Conservation (phyloP, 2,329 filamentous ascomycete genomes). For the Bertia moriformis region DNA sequence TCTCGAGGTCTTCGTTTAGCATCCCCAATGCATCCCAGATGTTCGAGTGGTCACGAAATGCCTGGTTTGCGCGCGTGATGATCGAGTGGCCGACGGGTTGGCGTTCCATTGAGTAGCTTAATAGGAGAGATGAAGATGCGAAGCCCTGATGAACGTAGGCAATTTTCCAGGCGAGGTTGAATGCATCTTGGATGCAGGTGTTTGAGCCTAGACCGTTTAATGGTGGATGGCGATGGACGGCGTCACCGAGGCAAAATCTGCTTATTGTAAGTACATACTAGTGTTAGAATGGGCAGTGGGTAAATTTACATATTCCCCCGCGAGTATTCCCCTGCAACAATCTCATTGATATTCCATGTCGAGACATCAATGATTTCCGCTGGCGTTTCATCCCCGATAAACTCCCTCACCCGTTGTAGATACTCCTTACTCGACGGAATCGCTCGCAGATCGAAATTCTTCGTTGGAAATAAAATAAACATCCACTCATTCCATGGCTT, state of each 20-base stretch:
- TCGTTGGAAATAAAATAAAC: slow-evolving; percentile 33
- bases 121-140: slow-evolving; percentile 20
- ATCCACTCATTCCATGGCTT: slow-evolving; percentile 51
- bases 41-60: slow-evolving; percentile 31
- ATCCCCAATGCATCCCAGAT: slow-evolving; percentile 30
- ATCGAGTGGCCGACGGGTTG: slow-evolving; percentile 31
- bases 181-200: slow-evolving; percentile 41
- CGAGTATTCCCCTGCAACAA: slow-evolving; percentile 39
- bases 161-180: slow-evolving; percentile 40
- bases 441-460: slow-evolving; percentile 18
- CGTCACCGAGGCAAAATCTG: slow-evolving; percentile 39
- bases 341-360: slow-evolving; percentile 48
- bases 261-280: slow-evolving; percentile 3
- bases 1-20: slow-evolving; percentile 18
- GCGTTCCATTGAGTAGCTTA: slow-evolving; percentile 27
- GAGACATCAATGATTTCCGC: slow-evolving; percentile 34
- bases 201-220: slow-evolving; percentile 41
- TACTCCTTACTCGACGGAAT: slow-evolving; percentile 31
- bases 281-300: neutral
- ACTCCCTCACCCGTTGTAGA: slow-evolving; percentile 23
- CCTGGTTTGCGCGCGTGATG: slow-evolving; percentile 40
- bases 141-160: slow-evolving; percentile 26
- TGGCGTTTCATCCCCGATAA: slow-evolving; percentile 38
- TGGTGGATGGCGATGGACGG: slow-evolving; percentile 42
- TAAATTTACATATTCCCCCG: slow-evolving; percentile 25